Evolutionary conservation across 2,329 filamentous ascomycete genomes (phyloP), one percentile per base, ranked within the genome.

Genomic region (Bisporella sp.): DNA sequence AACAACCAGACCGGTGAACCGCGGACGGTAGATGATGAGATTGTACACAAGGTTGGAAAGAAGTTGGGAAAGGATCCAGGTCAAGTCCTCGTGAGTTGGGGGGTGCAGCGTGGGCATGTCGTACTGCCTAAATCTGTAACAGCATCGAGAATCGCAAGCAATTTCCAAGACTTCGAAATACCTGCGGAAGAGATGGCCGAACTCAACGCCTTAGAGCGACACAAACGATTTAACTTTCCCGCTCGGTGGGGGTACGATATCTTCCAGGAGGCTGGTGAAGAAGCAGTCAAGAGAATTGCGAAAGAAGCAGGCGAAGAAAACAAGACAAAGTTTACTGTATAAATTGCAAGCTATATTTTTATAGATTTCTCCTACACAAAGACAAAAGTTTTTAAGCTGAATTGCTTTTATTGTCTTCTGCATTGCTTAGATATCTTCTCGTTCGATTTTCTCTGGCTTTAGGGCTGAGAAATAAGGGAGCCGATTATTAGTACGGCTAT

Each of bases 101-200:
- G 71, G 9, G 68, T 79, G 6, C 73, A 78, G 59, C 68, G 77
- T 30, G 76, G 77, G 1, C 76, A 73, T 1, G 69, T 75, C 6
- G 76, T 77, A 6, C 62, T 81, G 39, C 74, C 76, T 12, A 80
- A 81, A 65, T 75, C 72, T 45, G 75, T 78, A 3, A 80, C 75
- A 0, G 69, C 73, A 1, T 68, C 68, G 9, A 68, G 77, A 33
- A 78, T 81, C 48, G 66, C 69, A 47, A 66, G 68, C 41, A 79
- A 78, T 48, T 68, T 57, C 13, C 41, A 59, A 57, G 67, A 68
- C 67, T 65, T 69, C 42, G 65, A 69, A 55, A 53, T 72, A 5
- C 60, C 67, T 8, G 53, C 65, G 31, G 67, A 69, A 31, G 67
- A 64, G 6, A 64, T 71, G 43, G 64, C 69, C 41, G 64, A 64